A percentile compares a stretch with the other conserved stretches of the same genome.
These are phyloP conservation scores for Aspergillus sp. DNA, from an alignment of 2,329 filamentous ascomycete genomes.

Conservation along the genomic window DNA sequence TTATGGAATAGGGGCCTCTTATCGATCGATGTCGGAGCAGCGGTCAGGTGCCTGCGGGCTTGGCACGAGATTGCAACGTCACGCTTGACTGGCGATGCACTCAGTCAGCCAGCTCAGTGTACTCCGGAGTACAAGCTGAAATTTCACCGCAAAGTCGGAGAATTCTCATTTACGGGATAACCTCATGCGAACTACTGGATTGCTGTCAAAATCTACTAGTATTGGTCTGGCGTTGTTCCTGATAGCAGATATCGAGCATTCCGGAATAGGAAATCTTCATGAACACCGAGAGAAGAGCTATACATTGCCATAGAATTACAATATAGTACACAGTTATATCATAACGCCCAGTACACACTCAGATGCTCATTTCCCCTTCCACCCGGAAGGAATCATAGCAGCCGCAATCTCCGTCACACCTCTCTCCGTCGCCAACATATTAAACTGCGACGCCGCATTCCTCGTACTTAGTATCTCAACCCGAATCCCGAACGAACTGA, in stretches of 20 bases:
- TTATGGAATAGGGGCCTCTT: not conserved
- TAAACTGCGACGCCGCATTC: slow-evolving; percentile 92
- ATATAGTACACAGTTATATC: not conserved
- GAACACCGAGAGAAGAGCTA: not conserved
- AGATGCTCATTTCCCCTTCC: slow-evolving; percentile 46
- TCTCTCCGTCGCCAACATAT: slow-evolving; percentile 87
- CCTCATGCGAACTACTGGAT: too few species aligned
- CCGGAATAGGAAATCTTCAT: not conserved
- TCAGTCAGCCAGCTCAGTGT: not conserved
- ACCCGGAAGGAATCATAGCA: slow-evolving; percentile 78
- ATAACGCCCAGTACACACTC: not conserved
- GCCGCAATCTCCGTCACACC: slow-evolving; percentile 80
- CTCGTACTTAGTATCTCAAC: slow-evolving; percentile 86
- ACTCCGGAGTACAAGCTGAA: not conserved
- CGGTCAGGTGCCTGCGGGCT: not conserved
- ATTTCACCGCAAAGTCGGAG: not conserved
- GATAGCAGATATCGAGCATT: not conserved
- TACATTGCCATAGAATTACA: not conserved
- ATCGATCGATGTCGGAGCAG: not conserved
- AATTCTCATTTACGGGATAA: too few species aligned
- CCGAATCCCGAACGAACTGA: slow-evolving; percentile 73
- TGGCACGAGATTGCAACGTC: not conserved
- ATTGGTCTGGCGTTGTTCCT: not conserved
- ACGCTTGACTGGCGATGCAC: not conserved
- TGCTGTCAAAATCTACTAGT: too few species aligned